These are phyloP conservation scores for Colletotrichum magnum DNA, from an alignment of 2,329 filamentous ascomycete genomes.

Conservation along the genomic window DNA sequence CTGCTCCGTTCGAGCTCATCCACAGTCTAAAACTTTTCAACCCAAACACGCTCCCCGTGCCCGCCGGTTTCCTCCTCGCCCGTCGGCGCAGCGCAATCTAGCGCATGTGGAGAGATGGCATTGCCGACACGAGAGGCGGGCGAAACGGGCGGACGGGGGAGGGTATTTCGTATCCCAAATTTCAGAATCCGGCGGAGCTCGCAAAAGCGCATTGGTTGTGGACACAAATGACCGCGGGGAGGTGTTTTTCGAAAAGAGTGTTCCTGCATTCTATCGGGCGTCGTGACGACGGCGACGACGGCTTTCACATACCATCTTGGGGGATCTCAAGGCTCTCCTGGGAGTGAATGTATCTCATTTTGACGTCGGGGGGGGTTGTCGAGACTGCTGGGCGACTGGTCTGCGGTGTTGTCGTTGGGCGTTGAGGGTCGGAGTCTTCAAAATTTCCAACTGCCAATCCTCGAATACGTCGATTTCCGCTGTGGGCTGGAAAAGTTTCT, in stretches of 20 bases:
- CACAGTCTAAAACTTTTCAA: constrained; percentile 44
- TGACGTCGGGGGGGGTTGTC: constrained; percentile 70
- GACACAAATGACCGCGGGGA: constrained; percentile 7
- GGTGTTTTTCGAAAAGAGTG: neutral
- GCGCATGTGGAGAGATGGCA: neutral
- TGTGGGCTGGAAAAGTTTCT: constrained; percentile 11
- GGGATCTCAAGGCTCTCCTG: constrained; percentile 96
- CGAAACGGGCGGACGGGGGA: constrained; percentile 3
- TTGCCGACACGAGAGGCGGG: constrained; percentile 1
- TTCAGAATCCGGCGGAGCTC: constrained; percentile 40
- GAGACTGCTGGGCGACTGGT: constrained; percentile 38
- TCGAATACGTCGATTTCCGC: constrained; percentile 5
- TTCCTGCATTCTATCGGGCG: constrained; percentile 11
- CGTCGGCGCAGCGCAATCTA: neutral
- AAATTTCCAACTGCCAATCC: neutral
- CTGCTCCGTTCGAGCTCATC: constrained; percentile 45
- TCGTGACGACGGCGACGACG: constrained; percentile 31
- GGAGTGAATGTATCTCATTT: constrained; percentile 99
- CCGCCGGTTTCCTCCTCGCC: constrained; percentile 17
- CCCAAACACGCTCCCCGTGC: constrained; percentile 31
- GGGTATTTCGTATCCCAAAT: constrained; percentile 36
- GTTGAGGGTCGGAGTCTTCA: constrained; percentile 47
- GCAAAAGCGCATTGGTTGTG: constrained; percentile 26
- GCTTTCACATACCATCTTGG: constrained; percentile 86
- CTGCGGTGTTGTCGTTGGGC: constrained; percentile 46